Base-by-base conservation (phyloP, 1,139 yeast species). In the Hyphopichia khmerensis region DNA sequence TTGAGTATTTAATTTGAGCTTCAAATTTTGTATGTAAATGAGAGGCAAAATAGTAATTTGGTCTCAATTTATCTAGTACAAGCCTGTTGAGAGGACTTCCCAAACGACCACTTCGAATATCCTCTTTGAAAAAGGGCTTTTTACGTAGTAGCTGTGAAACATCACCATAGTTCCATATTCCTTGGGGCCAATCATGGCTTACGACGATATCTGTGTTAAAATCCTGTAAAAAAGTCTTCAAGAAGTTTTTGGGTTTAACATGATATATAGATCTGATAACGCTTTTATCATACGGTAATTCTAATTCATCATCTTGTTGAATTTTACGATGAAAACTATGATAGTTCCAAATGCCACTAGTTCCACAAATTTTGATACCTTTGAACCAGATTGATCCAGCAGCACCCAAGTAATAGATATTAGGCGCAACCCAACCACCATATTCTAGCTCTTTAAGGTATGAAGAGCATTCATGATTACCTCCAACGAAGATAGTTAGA, bases 341-440 rank as follows among this genome's bases (percentile, higher is more conserved):
- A 3, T 64, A 59, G 51, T 86, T 84, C 65, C 73, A 91, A 4
- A 93, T 90, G 0, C 99, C 99, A 45, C 96, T 87, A 16, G 87
- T 52, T 0, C 97, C 97, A 15, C 82, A 84, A 26, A 93, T 87
- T 44, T 85, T 67, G 8, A 91, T 50, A 0, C 96, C 96, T 46
- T 75, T 76, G 55, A 66, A 86, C 82, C 86, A 81, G 1, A 95
- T 68, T 4, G 82, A 80, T 13, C 93, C 90, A 35, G 83, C 78
- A 36, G 82, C 80, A 0, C 99, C 99, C 56, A 93, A 61, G 57
- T 83, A 95, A 61, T 85, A 95, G n/a, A 93, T 89, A 50, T 86
- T 84, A 1, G 89, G 89, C 1, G 96, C 96, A 1, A 87, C 93
- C 90, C 95, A 95, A 0, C 99, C 99, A 10, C 99, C 99, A 57